phyloP scores from a whole-genome alignment of 495 filamentous ascomycete species.

The Cudoniella acicularis region DNA sequence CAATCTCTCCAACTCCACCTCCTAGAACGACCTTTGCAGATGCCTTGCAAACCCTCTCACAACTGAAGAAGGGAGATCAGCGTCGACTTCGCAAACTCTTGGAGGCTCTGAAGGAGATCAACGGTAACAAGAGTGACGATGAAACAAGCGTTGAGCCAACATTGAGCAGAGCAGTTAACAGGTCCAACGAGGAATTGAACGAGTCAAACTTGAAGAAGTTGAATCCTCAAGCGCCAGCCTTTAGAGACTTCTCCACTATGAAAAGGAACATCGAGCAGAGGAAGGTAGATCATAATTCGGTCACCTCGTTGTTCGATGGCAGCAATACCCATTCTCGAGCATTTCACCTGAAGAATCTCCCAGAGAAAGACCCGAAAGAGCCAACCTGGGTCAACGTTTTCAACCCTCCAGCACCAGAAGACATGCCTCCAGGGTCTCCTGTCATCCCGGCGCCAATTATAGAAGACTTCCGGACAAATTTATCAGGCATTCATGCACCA shows the following conservation, averaged over 20 bases:
- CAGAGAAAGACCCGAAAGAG: background rate
- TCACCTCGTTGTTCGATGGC: background rate
- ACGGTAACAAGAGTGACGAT: constrained; percentile 16
- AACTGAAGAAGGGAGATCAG: constrained; percentile 15
- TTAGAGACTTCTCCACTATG: constrained; percentile 2
- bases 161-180: background rate
- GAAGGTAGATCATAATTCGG: background rate
- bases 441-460: background rate
- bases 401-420: background rate
- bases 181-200: background rate
- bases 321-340: background rate
- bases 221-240: constrained; percentile 16
- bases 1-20: background rate
- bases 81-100: background rate
- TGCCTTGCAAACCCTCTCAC: constrained; percentile 5
- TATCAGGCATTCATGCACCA: background rate
- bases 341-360: background rate
- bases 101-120: constrained; percentile 1
- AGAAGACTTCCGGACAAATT: background rate
- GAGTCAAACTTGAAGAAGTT: background rate
- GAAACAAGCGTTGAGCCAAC: background rate
- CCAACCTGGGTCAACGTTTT: constrained; percentile 3
- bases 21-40: constrained; percentile 1
- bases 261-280: background rate
- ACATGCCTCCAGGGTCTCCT: background rate